These are phyloP conservation scores for Stagonosporopsis vannaccii DNA, from an alignment of 2,329 filamentous ascomycete species.

Conservation along the genomic window DNA sequence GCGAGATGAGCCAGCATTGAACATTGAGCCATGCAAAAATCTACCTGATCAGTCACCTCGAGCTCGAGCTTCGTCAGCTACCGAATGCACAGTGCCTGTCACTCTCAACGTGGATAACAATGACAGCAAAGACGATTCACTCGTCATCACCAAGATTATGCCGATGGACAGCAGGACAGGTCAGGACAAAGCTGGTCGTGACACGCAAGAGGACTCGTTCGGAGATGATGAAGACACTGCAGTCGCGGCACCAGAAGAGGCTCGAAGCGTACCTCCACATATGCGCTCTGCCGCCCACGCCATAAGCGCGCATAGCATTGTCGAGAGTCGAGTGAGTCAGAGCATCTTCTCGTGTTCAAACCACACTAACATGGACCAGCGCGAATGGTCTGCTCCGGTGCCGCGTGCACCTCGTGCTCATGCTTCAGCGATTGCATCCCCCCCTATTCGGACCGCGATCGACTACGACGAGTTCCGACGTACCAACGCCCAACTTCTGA, in stretches of 20 bases:
- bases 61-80: not conserved
- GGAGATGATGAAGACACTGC: not conserved
- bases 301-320: not conserved
- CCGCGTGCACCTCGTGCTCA: slow-evolving; percentile 8
- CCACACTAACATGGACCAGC: not conserved
- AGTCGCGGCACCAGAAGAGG: not conserved
- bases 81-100: not conserved
- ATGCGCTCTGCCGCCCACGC: slow-evolving; percentile 13
- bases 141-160: too few relatives aligned
- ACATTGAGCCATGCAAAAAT: not conserved
- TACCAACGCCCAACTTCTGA: slow-evolving; percentile 21
- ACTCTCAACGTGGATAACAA: too few relatives aligned
- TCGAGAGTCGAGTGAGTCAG: slow-evolving; percentile 3
- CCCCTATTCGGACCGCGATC: not conserved
- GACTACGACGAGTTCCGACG: slow-evolving; percentile 22
- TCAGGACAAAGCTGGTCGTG: not conserved
- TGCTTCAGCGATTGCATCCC: not conserved
- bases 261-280: slow-evolving; percentile 20
- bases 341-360: not conserved
- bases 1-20: not conserved
- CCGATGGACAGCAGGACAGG: not conserved
- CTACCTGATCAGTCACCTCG: not conserved
- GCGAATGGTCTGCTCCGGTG: slow-evolving; percentile 2
- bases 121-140: not conserved
- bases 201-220: not conserved